Evolutionary conservation across 2,329 filamentous ascomycete species (phyloP), one percentile per base, ranked within the genome.

Genomic region (Dothidotthia symphoricarpi): DNA sequence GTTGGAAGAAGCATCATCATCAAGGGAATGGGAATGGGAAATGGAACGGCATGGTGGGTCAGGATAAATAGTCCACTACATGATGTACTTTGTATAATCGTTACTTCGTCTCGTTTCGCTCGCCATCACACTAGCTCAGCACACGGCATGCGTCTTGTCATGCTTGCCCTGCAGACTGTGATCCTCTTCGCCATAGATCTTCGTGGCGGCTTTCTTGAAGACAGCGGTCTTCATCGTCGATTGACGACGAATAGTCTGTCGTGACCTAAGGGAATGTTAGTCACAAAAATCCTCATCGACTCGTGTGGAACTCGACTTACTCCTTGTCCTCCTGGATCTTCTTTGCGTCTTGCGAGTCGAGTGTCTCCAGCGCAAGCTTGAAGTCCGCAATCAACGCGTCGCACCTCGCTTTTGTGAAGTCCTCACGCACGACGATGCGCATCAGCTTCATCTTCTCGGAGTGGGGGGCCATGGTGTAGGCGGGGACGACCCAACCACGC

Each of bases 391-490:
- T 69, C 30, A 97, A 74, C 8, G 80, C 74, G 61, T 97, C 89
- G 60, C 88, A 95, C 26, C 90, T 78, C 52, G 76, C 82, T 66
- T 85, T 83, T 31, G 82, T 86, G 55, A 97, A 96, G 69, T 96
- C 91, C 69, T 96, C 91, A 34, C 91, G 81, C 4, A 96, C 87
- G 1, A 97, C 91, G 4, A 96, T 81, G 25, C 91, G 83, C 74
- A 96, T 81, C 78, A 97, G 84, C 77, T 95, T 94, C 60, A 96
- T 76, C 49, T 82, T 74, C 39, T 87, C 75, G 13, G 87, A 89
- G 63, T 95, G 77, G 13, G 90, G 90, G 1, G 91, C 91, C 91
- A 96, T 96, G 26, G 90, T 97, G 71, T 97, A 97, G 0, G 91
- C 91, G 0, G 91, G 91, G 0, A 96, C 87, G 19, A 96, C 85